Evolutionary conservation across 139 green algal genomes (phyloP).

Genomic region (Chlamydomonas eustigma): DNA sequence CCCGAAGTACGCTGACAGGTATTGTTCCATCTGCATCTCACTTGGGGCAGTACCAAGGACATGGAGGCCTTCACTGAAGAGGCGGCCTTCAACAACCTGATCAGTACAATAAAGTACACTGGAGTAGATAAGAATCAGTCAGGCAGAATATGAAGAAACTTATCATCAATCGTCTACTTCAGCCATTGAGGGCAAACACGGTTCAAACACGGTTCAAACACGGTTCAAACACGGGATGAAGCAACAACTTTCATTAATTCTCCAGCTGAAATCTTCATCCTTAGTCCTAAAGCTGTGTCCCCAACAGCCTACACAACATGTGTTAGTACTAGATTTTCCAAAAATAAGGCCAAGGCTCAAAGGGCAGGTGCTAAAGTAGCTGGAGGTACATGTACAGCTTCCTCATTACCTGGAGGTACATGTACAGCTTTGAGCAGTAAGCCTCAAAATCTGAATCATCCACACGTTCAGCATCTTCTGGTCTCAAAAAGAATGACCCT

Average conservation of each 20-base stretch:
- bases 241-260: no score
- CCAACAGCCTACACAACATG: neutral
- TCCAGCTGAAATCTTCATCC: no score
- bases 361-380: neutral
- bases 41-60: conserved; percentile 68
- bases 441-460: conserved; percentile 49
- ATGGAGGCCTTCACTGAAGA: conserved; percentile 96
- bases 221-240: no score
- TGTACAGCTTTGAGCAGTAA: conserved; percentile 72
- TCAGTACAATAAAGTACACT: neutral
- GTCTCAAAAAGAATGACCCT: no score
- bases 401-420: conserved; percentile 81
- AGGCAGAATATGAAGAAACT: no score
- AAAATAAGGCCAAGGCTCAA: neutral
- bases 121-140: no score
- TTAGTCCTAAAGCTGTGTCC: no score
- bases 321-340: neutral
- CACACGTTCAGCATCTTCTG: conserved; percentile 45
- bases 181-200: no score
- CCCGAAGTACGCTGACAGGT: conserved; percentile 77
- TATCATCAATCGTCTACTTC: no score
- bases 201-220: no score
- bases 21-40: conserved; percentile 33
- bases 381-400: neutral
- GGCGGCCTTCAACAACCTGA: conserved; percentile 80